Conservation (phyloP, 2,329 filamentous ascomycete species). For the Metarhizium guizhouense region DNA sequence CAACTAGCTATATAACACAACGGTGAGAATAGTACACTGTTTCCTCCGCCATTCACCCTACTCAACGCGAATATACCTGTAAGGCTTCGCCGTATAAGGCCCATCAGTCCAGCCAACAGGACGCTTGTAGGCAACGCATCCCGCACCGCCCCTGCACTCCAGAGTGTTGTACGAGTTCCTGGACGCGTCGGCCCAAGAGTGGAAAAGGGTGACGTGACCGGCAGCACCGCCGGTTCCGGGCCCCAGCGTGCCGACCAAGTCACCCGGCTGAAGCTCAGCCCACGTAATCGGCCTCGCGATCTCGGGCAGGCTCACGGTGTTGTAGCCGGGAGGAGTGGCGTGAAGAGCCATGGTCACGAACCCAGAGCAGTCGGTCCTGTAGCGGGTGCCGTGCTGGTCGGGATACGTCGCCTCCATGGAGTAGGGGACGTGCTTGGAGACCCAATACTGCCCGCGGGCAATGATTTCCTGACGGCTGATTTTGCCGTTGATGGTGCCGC, state of each 20-base stretch:
- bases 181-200: slow-evolving; percentile 1
- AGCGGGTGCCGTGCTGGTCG: slow-evolving; percentile 2
- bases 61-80: too few relatives aligned
- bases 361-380: slow-evolving; percentile 9
- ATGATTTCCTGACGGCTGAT: slow-evolving; percentile 7
- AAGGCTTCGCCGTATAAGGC: too few relatives aligned
- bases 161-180: slow-evolving; percentile 4
- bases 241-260: slow-evolving; percentile 8
- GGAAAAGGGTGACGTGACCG: slow-evolving; percentile 6
- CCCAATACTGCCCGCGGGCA: slow-evolving; percentile 6
- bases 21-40: too few relatives aligned
- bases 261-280: slow-evolving; percentile 4
- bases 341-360: slow-evolving; percentile 9
- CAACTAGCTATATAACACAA: too few relatives aligned
- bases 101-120: not conserved
- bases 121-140: slow-evolving; percentile 5
- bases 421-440: slow-evolving; percentile 5
- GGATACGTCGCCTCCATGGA: slow-evolving; percentile 6
- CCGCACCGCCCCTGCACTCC: slow-evolving; percentile 5
- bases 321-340: slow-evolving; percentile 2
- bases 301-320: slow-evolving; percentile 6
- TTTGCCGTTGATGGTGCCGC: slow-evolving; percentile 1
- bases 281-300: slow-evolving; percentile 4
- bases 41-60: too few relatives aligned
- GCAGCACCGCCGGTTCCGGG: slow-evolving; percentile 5